Base-by-base conservation (phyloP, 305 asterid species). In the Fraxinus albicans region DNA sequence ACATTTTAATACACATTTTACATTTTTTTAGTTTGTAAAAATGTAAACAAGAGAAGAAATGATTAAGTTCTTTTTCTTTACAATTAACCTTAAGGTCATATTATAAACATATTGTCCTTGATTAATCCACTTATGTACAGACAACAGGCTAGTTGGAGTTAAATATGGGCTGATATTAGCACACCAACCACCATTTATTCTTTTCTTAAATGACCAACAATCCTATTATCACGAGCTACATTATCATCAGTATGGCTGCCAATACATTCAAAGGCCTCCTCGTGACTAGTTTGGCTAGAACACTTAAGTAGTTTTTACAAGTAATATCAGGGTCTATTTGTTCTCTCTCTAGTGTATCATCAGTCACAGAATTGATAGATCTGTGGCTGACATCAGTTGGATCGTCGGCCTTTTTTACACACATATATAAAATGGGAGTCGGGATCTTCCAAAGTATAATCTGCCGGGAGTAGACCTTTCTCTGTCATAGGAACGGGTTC, bases 361-460 rank as follows among this genome's bases (percentile, higher is more conserved):
- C 87, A 19, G 78, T 79, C 85, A 81, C 85, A 77, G 84, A 60
- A 83, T 83, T 60, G 34, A 73, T 75, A 60, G 82, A 84, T 42
- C 75, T 80, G 81, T 60, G 2, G 77, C 69, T 80, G 77, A 86
- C 69, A 73, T 86, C 89, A 25, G 77, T 60, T 29, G 86, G 84
- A 73, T 83, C 88, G 1, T 86, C 90, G 1, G 80, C 77, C 86
- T 94, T 95, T 87, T 76, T 91, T 25, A 86, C 99, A 95, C 38
- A 90, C 88, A 38, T 95, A 95, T 44, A 94, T 91, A 89, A 93
- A 95, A 88, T 95, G 99, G 38, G 99, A 93, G 84, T 95, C 97
- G 8, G 98, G 98, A 86, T 95, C 99, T 84, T 94, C 98, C 88
- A 93, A 63, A 79, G 82, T 89, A 82, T 91, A 90, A 87, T 92